Evolutionary conservation across 2,329 filamentous ascomycete genomes (phyloP), one percentile per base, ranked within the genome.

Genomic region (Pezicula radicicola): DNA sequence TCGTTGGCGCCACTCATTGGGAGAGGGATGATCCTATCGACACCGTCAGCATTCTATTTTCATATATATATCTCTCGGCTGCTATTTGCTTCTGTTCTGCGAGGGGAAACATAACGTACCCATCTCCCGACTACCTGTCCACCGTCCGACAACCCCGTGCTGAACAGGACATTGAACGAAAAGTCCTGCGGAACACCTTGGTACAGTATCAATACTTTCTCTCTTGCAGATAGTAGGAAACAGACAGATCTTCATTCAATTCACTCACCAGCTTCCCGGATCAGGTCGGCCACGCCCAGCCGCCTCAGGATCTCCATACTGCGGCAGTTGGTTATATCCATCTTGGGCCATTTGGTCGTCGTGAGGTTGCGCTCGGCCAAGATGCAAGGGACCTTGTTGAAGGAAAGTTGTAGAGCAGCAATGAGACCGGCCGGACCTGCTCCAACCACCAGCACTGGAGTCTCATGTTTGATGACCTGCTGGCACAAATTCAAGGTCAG

Each of bases 311-410:
- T 35, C 49, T 71, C 69, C 68, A 72, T 70, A n/a, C 55, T 61
- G 1, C 68, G 60, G 9, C 46, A 57, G 49, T 70, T 72, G 1
- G 67, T 70, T 9, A 67, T 39, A 47, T 70, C 69, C 68, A 71
- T 70, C 52, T 72, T 72, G 1, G 70, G 69, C 66, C 67, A 71
- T 55, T 60, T 44, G 33, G 64, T 69, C 9, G 63, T 68, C 19
- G 54, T 43, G 4, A 55, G 15, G 48, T 64, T 65, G 9, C 58
- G 51, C 49, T 68, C 66, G n/a, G 61, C 49, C 3, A 68, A 45
- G 4, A 63, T 49, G n/a, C 48, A 60, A 15, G 44, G 56, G 28
- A 62, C 52, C 5, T 57, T 54, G 36, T 61, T 16, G n/a, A 13
- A 37, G 4, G 36, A 35, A n/a, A 49, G 18, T 28, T 49, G 19